Percentiles rank a stretch among this genome's conserved stretches.
phyloP scores from a whole-genome alignment of 257 asterid genomes.

The Solanum tacnaense region DNA sequence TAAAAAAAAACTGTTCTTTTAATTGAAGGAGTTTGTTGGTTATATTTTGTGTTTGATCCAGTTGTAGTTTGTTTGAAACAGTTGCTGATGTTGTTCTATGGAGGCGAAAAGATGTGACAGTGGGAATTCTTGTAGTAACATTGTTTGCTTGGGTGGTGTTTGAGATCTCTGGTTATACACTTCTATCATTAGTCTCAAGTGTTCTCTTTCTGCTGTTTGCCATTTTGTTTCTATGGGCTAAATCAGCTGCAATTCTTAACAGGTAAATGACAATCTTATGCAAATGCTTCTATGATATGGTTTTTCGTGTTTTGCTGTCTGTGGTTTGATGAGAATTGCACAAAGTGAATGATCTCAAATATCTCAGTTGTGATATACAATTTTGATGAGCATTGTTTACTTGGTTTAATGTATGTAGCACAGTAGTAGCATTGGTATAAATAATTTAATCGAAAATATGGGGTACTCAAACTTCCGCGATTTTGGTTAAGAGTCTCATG shows the following conservation, averaged over 20 bases:
- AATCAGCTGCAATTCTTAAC: conserved; percentile 78
- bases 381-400: neutral
- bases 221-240: conserved; percentile 83
- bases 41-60: neutral
- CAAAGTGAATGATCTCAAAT: neutral
- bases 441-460: neutral
- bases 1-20: neutral
- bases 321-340: neutral
- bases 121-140: conserved; percentile 38
- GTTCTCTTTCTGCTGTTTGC: conserved; percentile 70
- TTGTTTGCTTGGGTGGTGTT: conserved; percentile 75
- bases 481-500: neutral
- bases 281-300: neutral
- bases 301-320: neutral
- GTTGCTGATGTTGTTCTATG: conserved; percentile 87
- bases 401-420: neutral
- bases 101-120: conserved; percentile 45
- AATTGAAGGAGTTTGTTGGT: neutral
- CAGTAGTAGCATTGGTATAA: neutral
- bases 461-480: neutral
- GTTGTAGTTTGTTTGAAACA: conserved; percentile 16
- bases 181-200: conserved; percentile 53
- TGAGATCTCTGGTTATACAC: conserved; percentile 74
- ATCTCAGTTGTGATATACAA: neutral
- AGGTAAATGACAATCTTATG: conserved; percentile 26